phyloP scores from a whole-genome alignment of 1,284 basidiomycete species.

The Gymnopus androsaceus region DNA sequence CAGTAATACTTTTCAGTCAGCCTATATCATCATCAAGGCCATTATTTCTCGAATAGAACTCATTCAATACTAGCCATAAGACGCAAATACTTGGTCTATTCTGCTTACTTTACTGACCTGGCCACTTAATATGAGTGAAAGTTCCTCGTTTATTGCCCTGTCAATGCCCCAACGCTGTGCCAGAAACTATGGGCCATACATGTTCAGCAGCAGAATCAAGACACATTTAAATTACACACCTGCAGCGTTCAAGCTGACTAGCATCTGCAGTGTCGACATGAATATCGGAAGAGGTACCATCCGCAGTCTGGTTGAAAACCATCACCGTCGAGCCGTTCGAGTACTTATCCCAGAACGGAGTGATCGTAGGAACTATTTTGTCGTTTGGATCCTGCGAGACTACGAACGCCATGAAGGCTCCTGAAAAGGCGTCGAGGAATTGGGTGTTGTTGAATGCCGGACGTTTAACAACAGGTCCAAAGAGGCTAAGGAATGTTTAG shows the following conservation, averaged over 20 bases:
- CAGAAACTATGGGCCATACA: no score
- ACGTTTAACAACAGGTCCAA: background rate
- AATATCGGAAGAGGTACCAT: constrained; percentile 5
- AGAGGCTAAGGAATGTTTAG: background rate
- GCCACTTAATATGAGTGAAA: no score
- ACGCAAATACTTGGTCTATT: no score
- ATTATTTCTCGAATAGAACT: no score
- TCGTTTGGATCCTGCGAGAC: constrained; percentile 26
- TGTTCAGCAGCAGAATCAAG: no score
- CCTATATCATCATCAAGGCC: no score
- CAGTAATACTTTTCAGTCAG: no score
- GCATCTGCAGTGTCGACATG: background rate
- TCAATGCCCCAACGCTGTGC: no score
- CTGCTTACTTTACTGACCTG: no score
- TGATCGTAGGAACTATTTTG: constrained; percentile 22
- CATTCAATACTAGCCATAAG: no score
- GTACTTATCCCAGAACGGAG: constrained; percentile 23
- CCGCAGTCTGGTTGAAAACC: constrained; percentile 23
- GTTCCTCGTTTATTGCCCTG: no score
- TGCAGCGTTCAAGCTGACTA: constrained; percentile 16
- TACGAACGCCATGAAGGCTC: constrained; percentile 25
- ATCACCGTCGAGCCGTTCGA: constrained; percentile 18
- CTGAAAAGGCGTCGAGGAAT: constrained; percentile 26
- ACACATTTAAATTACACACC: no score
- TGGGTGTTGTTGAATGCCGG: constrained; percentile 24